phyloP scores from a whole-genome alignment of 352 stramenopile genomes.

The Elongisporangium anandrum region DNA sequence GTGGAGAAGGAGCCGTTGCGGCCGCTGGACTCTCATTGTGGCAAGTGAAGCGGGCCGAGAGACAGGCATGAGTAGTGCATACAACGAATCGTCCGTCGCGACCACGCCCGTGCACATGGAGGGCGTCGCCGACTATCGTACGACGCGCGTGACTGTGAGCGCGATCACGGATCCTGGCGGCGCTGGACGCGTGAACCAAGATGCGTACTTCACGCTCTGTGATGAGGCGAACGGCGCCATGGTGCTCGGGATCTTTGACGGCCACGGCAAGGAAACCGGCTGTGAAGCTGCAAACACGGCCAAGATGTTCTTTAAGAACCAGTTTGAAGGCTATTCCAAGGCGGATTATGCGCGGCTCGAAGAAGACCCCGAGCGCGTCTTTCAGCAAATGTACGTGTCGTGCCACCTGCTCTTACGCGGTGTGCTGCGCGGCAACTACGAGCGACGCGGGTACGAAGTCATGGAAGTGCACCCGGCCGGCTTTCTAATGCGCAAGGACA shows the following conservation, averaged over 20 bases:
- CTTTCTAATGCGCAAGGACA: constrained; percentile 53
- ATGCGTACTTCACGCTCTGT: constrained; percentile 79
- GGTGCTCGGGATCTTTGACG: constrained; percentile 82
- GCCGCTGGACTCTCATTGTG: not conserved
- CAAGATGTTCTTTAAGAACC: constrained; percentile 53
- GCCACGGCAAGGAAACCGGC: constrained; percentile 77
- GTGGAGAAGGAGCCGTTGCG: not conserved
- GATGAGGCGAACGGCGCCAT: constrained; percentile 29
- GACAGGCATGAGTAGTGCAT: not conserved
- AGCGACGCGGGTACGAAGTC: constrained; percentile 51
- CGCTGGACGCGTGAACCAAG: constrained; percentile 77
- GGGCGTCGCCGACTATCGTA: not conserved
- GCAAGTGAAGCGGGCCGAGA: not conserved
- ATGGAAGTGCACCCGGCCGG: constrained; percentile 48
- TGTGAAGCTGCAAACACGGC: constrained; percentile 60
- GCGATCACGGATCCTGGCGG: constrained; percentile 56
- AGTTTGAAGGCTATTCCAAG: constrained; percentile 43
- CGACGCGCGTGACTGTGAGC: constrained; percentile 22
- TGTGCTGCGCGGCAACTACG: constrained; percentile 59
- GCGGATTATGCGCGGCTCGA: constrained; percentile 51
- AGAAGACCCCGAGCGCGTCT: constrained; percentile 37
- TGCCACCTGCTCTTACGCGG: constrained; percentile 65
- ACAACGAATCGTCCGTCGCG: not conserved
- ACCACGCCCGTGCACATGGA: not conserved
- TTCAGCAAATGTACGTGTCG: constrained; percentile 43